phyloP scores from a whole-genome alignment of 768 basidiomycete species.

The Tricholoma sp. region DNA sequence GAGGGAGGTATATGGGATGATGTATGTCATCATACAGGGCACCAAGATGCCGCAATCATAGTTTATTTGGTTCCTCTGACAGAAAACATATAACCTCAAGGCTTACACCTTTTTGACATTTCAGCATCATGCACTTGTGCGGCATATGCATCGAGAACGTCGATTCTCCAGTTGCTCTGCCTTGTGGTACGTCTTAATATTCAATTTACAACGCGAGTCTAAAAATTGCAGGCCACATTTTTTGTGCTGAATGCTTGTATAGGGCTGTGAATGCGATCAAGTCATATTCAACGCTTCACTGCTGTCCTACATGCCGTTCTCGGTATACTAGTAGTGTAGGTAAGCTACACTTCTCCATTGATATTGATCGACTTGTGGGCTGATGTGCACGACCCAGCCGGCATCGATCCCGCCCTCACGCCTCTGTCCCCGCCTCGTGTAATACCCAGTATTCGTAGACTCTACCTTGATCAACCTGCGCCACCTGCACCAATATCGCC shows the following conservation, averaged over 20 bases:
- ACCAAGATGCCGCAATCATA: neutral
- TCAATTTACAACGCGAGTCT: neutral
- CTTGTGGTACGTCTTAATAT: constrained; percentile 49
- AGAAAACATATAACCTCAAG: constrained; percentile 7
- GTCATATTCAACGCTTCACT: constrained; percentile 41
- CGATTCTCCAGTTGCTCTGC: constrained; percentile 51
- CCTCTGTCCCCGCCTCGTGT: constrained; percentile 59
- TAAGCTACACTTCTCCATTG: constrained; percentile 22
- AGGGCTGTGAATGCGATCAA: constrained; percentile 43
- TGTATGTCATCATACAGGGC: neutral
- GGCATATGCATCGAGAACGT: constrained; percentile 55
- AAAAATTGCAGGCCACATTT: constrained; percentile 48
- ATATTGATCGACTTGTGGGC: neutral
- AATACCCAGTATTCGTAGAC: constrained; percentile 50
- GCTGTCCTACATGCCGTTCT: constrained; percentile 54
- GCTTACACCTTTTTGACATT: neutral
- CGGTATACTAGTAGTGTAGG: constrained; percentile 54
- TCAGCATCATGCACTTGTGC: constrained; percentile 42
- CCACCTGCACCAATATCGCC: constrained; percentile 12
- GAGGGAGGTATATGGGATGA: constrained; percentile 3
- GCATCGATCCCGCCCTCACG: constrained; percentile 41
- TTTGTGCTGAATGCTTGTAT: constrained; percentile 57
- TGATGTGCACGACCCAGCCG: constrained; percentile 28
- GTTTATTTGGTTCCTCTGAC: neutral
- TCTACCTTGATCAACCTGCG: constrained; percentile 39